These are phyloP conservation scores for Bipolaris victoriae DNA, from an alignment of 2,329 filamentous ascomycete genomes.

Conservation along the genomic window DNA sequence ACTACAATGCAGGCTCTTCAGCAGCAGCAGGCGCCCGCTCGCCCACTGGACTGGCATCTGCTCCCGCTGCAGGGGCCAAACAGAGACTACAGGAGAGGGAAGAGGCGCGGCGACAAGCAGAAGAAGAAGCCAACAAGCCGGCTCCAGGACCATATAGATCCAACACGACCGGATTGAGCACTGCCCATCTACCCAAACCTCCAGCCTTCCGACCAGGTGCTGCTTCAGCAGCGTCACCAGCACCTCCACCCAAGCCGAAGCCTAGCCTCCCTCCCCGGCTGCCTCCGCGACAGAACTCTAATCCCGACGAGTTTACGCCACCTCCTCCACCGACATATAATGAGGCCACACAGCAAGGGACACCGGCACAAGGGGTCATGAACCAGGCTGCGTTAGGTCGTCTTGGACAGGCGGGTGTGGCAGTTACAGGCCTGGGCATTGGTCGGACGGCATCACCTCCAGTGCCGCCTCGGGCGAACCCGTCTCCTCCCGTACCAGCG, in stretches of 20 bases:
- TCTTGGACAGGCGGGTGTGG: slow-evolving; percentile 75
- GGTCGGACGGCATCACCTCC: slow-evolving; percentile 53
- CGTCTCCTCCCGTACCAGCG: slow-evolving; percentile 37
- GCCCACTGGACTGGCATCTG: slow-evolving; percentile 50
- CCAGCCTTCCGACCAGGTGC: slow-evolving; percentile 61
- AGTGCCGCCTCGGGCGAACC: slow-evolving; percentile 45
- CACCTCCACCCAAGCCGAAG: slow-evolving; percentile 50
- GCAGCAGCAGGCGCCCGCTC: slow-evolving; percentile 23
- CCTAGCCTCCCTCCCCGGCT: slow-evolving; percentile 71
- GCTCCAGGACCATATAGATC: slow-evolving; percentile 70
- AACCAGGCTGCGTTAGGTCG: slow-evolving; percentile 68
- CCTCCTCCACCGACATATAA: slow-evolving; percentile 58
- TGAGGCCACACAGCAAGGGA: slow-evolving; percentile 41
- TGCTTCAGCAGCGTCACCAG: slow-evolving; percentile 30
- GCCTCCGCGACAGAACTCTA: slow-evolving; percentile 69
- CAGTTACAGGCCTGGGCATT: slow-evolving; percentile 79
- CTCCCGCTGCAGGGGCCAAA: slow-evolving; percentile 49
- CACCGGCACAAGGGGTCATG: slow-evolving; percentile 50
- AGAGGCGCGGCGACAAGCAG: slow-evolving; percentile 45
- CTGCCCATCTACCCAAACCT: slow-evolving; percentile 72
- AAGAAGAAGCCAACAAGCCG: slow-evolving; percentile 43
- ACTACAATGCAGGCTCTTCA: slow-evolving; percentile 56
- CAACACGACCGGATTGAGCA: slow-evolving; percentile 74
- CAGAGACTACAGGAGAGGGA: slow-evolving; percentile 45
- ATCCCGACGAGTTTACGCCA: slow-evolving; percentile 53